Evolutionary conservation across 2,329 filamentous ascomycete genomes (phyloP), one percentile per base, ranked within the genome.

Genomic region (Cladosporium cucumerinum): DNA sequence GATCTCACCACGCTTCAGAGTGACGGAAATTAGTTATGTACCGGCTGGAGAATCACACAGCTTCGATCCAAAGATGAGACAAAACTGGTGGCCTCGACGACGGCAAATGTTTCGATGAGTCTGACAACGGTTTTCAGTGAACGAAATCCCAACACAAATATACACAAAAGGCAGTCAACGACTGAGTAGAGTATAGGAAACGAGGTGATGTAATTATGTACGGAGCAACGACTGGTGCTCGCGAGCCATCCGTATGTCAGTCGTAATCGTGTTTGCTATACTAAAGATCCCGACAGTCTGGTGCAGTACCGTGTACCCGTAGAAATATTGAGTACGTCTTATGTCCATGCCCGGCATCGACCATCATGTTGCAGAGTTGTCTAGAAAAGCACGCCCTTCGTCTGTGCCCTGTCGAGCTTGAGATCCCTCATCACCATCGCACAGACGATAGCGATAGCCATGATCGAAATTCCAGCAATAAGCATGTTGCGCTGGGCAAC

Each of bases 401-500:
- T 57, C 52, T 63, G 59, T 63, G 69, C 66, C 23, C 66, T 49
- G 54, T 67, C 68, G 23, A 71, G 63, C 49, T 69, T 66, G 55
- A 71, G 68, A 57, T 71, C 66, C 11, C 65, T 64, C 69, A 69
- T 70, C 12, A 69, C 21, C 8, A 60, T 43, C 10, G 66, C 61
- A 25, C 65, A 65, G 3, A 64, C 52, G 16, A 71, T 64, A 25
- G 64, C 61, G 0, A 67, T 52, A 6, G 57, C 62, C 57, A 69
- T 65, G 18, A 70, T 32, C 28, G 63, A 58, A 25, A 70, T 67
- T 32, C 74, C 75, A 1, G 75, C 71, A 60, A 77, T 77, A 12
- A 75, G 68, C 75, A 79, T 78, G 66, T 74, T 76, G 32, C 69
- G 70, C 65, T 78, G 77, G 3, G 76, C 73, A 63, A 74, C 66